Percentiles rank a stretch among this genome's conserved stretches.
Evolutionary conservation across 129 eudicot genomes (phyloP).

Genomic region (Tagetes erecta): DNA sequence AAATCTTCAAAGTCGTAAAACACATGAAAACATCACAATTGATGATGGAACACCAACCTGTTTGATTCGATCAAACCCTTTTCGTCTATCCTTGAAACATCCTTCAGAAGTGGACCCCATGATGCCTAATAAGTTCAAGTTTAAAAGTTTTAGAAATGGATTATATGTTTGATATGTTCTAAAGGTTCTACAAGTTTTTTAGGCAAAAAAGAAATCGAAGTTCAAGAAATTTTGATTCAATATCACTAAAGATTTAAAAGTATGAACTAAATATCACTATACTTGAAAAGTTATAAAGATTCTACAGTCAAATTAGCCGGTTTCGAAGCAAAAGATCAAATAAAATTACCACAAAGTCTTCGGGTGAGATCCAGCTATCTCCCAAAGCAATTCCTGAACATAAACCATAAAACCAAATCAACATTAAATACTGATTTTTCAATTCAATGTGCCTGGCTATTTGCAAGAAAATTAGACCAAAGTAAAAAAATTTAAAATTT

Average conservation of each 20-base stretch:
- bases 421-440: background rate
- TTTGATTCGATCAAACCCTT: constrained; percentile 55
- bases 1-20: background rate
- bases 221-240: constrained; percentile 2
- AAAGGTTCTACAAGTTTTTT: background rate
- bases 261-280: background rate
- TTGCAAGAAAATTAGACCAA: background rate
- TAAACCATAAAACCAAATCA: background rate
- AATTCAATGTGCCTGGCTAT: background rate
- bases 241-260: too few species aligned
- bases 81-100: constrained; percentile 79
- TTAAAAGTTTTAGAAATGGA: background rate
- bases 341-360: constrained; percentile 59
- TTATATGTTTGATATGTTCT: background rate
- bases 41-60: constrained; percentile 43
- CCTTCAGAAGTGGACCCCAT: constrained; percentile 89
- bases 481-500: background rate
- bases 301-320: background rate
- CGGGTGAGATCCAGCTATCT: constrained; percentile 91
- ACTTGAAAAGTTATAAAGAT: too few species aligned
- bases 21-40: constrained; percentile 20
- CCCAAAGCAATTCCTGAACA: constrained; percentile 79
- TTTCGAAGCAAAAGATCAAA: background rate
- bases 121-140: constrained; percentile 44
- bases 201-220: background rate